Conservation (phyloP, 192 early-diverging fungal species). For the Paraglomus brasilianum region DNA sequence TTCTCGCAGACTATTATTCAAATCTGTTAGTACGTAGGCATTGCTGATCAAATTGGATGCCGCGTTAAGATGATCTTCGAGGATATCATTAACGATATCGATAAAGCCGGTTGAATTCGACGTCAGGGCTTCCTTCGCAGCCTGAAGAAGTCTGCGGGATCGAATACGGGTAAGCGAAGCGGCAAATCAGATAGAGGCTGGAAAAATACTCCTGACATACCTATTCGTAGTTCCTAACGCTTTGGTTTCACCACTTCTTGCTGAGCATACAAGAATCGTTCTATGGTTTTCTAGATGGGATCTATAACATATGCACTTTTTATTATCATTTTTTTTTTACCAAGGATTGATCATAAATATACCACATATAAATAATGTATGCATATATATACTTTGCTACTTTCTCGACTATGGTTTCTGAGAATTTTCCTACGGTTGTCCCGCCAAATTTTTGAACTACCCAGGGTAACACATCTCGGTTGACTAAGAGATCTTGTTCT, state of each 20-base stretch:
- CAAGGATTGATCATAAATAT: too few relatives aligned
- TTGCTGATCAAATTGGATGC: conserved; percentile 56
- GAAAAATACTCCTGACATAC: conserved; percentile 45
- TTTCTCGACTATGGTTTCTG: conserved; percentile 65
- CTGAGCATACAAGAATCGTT: conserved; percentile 93
- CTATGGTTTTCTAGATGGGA: conserved; percentile 70
- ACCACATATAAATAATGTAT: neutral
- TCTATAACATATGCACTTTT: conserved; percentile 42
- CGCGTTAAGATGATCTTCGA: conserved; percentile 75
- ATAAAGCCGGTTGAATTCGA: conserved; percentile 67
- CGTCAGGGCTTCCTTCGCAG: conserved; percentile 70
- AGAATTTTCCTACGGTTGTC: conserved; percentile 88
- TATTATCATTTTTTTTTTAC: too few relatives aligned
- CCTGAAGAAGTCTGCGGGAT: conserved; percentile 58
- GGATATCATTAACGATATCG: conserved; percentile 80
- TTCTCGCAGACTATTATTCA: conserved; percentile 64
- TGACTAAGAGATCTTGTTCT: too few relatives aligned
- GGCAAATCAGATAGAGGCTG: conserved; percentile 32
- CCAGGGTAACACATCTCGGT: conserved; percentile 53
- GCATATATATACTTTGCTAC: conserved; percentile 78
- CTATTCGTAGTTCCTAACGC: conserved; percentile 87
- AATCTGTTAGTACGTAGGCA: conserved; percentile 48
- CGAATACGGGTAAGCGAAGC: neutral
- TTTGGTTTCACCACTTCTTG: conserved; percentile 87
- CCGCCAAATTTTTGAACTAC: conserved; percentile 95